Evolutionary conservation across 2,329 filamentous ascomycete species (phyloP), one percentile per base, ranked within the genome.

Genomic region (Colletotrichum lentis): DNA sequence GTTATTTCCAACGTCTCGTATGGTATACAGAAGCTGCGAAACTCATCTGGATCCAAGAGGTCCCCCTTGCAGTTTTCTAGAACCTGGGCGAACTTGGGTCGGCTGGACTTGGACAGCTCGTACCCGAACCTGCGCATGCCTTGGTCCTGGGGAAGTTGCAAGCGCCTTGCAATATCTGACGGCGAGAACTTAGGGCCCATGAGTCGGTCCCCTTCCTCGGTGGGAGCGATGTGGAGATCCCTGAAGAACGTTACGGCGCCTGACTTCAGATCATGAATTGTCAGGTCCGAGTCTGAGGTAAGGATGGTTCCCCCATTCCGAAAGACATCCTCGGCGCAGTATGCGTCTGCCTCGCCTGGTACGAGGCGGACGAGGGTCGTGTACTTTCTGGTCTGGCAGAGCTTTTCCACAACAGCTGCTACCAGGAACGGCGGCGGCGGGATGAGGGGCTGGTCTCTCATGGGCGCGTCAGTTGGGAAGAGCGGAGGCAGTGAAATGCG

Each of bases 251-350:
- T 81, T 0, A 97, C 88, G 1, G 83, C 81, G 0, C 90, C 90
- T 1, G 83, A 71, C 0, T 89, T 90, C 10, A 95, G 83, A 66
- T 93, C 85, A 75, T 94, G 90, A 0, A 95, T 84, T 0, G 97
- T 81, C 10, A 97, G 83, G 74, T 98, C 95, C 0, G 94, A 96
- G 74, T 98, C 95, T n/a, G 88, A 90, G 0, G 93, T 96, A 7
- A 97, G 78, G 16, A 93, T 84, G 1, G 82, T 80, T 0, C 86
- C 87, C 2, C 84, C 82, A 37, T 82, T 75, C 2, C 80, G 70
- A n/a, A 82, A 82, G 7, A 92, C 84, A 61, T 88, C 83, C 16
- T 84, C 79, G 3, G 93, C 93, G 76, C 94, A 97, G 79, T 88
- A 96, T 27, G 84, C 79, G 75, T 98, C 95, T 1, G 95, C 95